Evolutionary conservation across 208 protist species (phyloP), one percentile per base, ranked within the genome.

Genomic region (Leishmania turanica): DNA sequence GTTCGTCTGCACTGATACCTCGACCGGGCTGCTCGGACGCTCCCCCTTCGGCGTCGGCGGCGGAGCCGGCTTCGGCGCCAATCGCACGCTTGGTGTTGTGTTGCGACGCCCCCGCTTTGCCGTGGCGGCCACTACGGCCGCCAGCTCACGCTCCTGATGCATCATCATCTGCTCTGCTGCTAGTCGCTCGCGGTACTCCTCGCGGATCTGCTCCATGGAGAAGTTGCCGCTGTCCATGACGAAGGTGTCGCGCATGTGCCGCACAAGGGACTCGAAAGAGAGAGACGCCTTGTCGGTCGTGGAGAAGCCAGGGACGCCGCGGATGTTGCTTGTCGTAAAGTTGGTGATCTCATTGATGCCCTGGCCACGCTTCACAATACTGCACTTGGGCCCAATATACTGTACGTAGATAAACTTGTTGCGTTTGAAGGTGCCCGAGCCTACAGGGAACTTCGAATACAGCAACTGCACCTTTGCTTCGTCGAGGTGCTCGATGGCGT

Each of bases 321-420:
- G 65, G 13, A 96, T 83, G 62, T 86, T 81, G 27, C 77, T 88
- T 27, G 80, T 81, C 19, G 84, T 89, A 77, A 96, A 96, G 53
- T 76, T 68, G 42, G 87, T 87, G 64, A 95, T 92, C 58, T 96
- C 86, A 64, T 77, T 91, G 72, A 96, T 90, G 71, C 89, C 84
- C 82, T 90, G 86, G 1, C 91, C 94, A 65, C 91, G 91, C 83
- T 96, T 96, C 34, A 97, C 91, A 65, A 95, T 84, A 56, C 89
- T 60, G 75, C 92, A 96, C 31, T 92, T 82, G 9, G 87, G 89
- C 17, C 94, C 92, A 51, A 93, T 91, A 76, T 92, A 96, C 68
- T 95, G 89, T 19, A 97, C 86, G 74, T 92, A 94, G 49, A 96
- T 87, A 42, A 92, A 95, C 87, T 97, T 97, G 80, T 94, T 96